Evolutionary conservation across 78 protist genomes (phyloP), one percentile per base, ranked within the genome.

Genomic region (Dictyostelium intermedium): DNA sequence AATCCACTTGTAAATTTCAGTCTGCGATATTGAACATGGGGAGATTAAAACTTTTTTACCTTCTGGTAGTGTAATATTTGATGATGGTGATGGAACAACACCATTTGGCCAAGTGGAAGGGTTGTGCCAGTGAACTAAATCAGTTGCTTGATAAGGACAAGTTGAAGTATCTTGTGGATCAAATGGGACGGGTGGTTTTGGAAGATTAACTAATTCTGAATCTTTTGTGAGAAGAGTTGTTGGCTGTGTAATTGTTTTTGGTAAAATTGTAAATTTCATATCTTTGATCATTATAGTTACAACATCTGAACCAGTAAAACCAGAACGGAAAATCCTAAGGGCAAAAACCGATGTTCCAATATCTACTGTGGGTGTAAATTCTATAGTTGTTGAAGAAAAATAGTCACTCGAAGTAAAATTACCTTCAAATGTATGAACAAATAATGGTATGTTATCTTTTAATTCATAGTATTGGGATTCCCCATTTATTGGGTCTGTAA

Each of bases 21-120:
- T 45, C 32, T 66, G 61, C 13, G 47, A 60, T 5, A 87, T 39
- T 13, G 92, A 93, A 56, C 96, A 92, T 16, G 91, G 80, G 0
- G 96, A 92, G 32, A 92, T 83, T 27, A 93, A 30, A 7, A 93
- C 96, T 32, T 63, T 82, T 20, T 39, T 56, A n/a, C 82, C 66
- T 47, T 35, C 92, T 9, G 96, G 96, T 3, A 93, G 23, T 1
- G 69, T 34, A 56, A 93, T 93, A 1, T 66, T 76, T 16, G 85
- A 47, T 16, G 82, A 47, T 83, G 91, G 85, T 14, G 23, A 16
- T n/a, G 96, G 96, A 3, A 93, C 84, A 2, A 47, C 39, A 63
- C 96, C 96, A 41, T 80, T 81, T n/a, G 60, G n/a, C 96, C 96
- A 93, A n/a, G 91, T 93, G 0, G 87, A 9, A 3, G 92, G 89